Percentiles rank a stretch among this genome's conserved stretches.
phyloP scores from a whole-genome alignment of 441 rosid species.

The Raphanus hybrid region DNA sequence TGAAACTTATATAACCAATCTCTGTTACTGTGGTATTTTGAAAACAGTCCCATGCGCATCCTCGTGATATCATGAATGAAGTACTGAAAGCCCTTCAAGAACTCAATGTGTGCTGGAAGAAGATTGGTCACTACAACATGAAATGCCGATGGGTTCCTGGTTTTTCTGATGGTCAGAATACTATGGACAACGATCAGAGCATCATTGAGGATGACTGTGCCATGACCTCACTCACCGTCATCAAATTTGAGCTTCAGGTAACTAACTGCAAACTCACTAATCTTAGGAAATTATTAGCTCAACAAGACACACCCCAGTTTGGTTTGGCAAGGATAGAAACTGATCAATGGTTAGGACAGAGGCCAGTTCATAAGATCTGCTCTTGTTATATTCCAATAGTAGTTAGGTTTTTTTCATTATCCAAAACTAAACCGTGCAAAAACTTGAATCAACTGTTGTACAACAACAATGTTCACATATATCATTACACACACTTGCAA shows the following conservation, averaged over 20 bases:
- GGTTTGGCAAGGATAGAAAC: background rate
- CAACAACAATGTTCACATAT: background rate
- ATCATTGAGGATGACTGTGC: slow-evolving; percentile 72
- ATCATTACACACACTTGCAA: background rate
- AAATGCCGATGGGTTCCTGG: slow-evolving; percentile 95
- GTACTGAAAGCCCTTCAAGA: slow-evolving; percentile 91
- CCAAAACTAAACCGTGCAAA: slow-evolving; percentile 9
- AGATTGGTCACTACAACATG: slow-evolving; percentile 97
- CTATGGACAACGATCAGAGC: slow-evolving; percentile 57
- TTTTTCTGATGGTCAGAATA: slow-evolving; percentile 55
- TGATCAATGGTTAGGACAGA: background rate
- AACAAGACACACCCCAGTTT: background rate
- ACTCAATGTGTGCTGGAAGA: slow-evolving; percentile 94
- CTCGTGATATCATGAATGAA: slow-evolving; percentile 96
- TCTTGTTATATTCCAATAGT: background rate
- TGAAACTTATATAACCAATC: background rate
- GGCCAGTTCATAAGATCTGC: background rate
- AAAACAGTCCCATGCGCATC: slow-evolving; percentile 87
- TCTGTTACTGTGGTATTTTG: slow-evolving; percentile 25
- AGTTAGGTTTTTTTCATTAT: background rate
- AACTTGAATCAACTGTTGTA: slow-evolving; percentile 5
- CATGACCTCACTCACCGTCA: slow-evolving; percentile 57
- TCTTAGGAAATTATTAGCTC: background rate
- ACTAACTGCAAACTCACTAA: slow-evolving; percentile 15
- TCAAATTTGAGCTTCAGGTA: slow-evolving; percentile 98